Conservation (phyloP, 441 rosid species). For the Erysimum pusillum region DNA sequence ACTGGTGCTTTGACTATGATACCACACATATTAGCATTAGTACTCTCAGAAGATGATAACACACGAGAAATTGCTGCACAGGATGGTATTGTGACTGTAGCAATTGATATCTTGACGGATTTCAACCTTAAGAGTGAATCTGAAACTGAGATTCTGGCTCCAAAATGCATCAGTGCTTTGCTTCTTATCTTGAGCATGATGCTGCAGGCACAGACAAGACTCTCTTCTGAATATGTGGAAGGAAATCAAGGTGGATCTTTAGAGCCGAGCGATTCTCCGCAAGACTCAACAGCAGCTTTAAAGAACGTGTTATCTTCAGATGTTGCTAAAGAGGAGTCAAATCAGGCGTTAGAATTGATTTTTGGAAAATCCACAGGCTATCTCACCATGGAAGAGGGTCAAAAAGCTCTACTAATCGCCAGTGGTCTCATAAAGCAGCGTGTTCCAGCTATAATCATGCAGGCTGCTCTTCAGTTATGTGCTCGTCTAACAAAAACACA, state of each 20-base stretch:
- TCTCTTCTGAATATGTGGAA: constrained; percentile 58
- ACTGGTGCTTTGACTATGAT: constrained; percentile 77
- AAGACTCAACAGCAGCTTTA: constrained; percentile 48
- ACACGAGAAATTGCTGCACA: constrained; percentile 85
- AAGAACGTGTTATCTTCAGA: constrained; percentile 61
- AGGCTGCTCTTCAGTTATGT: constrained; percentile 95
- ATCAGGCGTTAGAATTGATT: constrained; percentile 61
- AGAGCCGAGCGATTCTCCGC: constrained; percentile 51
- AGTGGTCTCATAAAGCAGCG: constrained; percentile 84
- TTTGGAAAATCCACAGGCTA: constrained; percentile 88
- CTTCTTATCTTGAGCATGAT: constrained; percentile 86
- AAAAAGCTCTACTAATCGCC: constrained; percentile 67
- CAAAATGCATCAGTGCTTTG: constrained; percentile 85
- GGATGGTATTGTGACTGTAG: constrained; percentile 73
- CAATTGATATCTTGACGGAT: constrained; percentile 73
- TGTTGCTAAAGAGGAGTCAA: constrained; percentile 60
- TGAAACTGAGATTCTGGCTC: constrained; percentile 65
- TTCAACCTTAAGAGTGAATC: constrained; percentile 66
- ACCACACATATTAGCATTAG: constrained; percentile 84
- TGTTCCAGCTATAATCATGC: constrained; percentile 92
- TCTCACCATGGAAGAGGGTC: constrained; percentile 79
- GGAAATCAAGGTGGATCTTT: constrained; percentile 62
- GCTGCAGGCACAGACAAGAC: constrained; percentile 77
- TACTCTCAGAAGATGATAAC: constrained; percentile 84
- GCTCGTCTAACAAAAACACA: constrained; percentile 91